These are phyloP conservation scores for Lecanicillium sp. DNA, from an alignment of 2,329 filamentous ascomycete genomes.

Conservation along the genomic window DNA sequence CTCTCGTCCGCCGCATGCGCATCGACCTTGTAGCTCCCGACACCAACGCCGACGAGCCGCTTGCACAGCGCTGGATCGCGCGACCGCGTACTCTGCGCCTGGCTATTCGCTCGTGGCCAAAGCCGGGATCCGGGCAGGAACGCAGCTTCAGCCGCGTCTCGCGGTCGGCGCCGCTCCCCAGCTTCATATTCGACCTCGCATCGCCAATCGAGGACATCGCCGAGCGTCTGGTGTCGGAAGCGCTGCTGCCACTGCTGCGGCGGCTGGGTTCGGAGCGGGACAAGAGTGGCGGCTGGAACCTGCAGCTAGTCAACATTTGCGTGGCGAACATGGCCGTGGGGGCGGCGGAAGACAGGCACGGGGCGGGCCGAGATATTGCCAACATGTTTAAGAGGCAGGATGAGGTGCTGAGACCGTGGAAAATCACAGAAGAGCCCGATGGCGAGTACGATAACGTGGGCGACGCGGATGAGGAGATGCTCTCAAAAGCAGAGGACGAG, in stretches of 20 bases:
- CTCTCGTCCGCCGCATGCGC: conserved; percentile 72
- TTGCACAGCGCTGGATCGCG: conserved; percentile 59
- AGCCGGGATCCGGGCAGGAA: conserved; percentile 35
- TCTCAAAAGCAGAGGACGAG: conserved; percentile 22
- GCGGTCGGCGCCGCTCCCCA: conserved; percentile 66
- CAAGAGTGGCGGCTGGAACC: conserved; percentile 51
- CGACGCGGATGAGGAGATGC: conserved; percentile 17
- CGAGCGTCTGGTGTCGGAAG: conserved; percentile 63
- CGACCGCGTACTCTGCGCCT: conserved; percentile 76
- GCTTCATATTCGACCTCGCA: conserved; percentile 62
- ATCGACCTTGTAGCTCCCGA: conserved; percentile 61
- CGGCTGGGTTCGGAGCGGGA: conserved; percentile 61
- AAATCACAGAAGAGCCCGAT: conserved; percentile 34
- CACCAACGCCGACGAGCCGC: conserved; percentile 26
- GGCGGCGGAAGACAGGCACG: conserved; percentile 43
- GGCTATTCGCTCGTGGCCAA: conserved; percentile 59
- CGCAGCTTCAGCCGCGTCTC: conserved; percentile 66
- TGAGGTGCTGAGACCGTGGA: conserved; percentile 61
- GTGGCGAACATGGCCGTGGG: conserved; percentile 73
- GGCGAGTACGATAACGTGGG: conserved; percentile 13
- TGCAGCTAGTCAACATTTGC: conserved; percentile 80
- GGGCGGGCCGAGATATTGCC: conserved; percentile 68
- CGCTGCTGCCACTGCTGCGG: conserved; percentile 65
- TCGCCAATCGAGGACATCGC: conserved; percentile 55
- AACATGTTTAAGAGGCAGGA: conserved; percentile 78